phyloP scores from a whole-genome alignment of 805 yeast species.

The Lipomyces orientalis region DNA sequence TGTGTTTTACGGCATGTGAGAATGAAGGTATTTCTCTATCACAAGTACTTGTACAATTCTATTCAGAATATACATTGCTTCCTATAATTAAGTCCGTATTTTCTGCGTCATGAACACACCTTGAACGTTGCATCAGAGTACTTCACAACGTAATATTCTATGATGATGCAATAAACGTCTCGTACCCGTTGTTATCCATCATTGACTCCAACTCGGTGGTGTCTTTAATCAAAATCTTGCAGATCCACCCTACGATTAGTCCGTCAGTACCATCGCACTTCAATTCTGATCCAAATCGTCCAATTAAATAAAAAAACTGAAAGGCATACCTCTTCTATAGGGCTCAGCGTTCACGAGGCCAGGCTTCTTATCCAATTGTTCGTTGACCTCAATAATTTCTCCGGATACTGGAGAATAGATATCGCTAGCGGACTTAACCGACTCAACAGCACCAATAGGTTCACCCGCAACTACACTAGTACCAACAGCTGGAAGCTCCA shows the following conservation, averaged over 20 bases:
- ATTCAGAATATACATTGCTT: not conserved
- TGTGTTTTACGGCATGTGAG: not conserved
- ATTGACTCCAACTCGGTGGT: conserved; percentile 22
- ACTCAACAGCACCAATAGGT: conserved; percentile 88
- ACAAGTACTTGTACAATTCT: not conserved
- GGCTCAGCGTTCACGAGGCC: conserved; percentile 85
- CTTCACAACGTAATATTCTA: not conserved
- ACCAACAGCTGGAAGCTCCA: conserved; percentile 84
- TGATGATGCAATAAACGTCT: conserved; percentile 16
- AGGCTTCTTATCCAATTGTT: conserved; percentile 68
- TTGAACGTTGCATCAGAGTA: not conserved
- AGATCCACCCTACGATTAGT: conserved; percentile 28
- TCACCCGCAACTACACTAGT: conserved; percentile 71
- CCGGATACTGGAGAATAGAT: conserved; percentile 88
- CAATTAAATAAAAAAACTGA: not conserved
- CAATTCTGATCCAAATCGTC: not conserved
- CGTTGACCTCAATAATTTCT: conserved; percentile 73
- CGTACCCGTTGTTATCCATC: conserved; percentile 23
- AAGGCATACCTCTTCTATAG: conserved; percentile 46
- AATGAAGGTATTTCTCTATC: not conserved
- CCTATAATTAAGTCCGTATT: not conserved
- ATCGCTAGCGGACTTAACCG: conserved; percentile 93
- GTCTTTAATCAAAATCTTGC: conserved; percentile 24
- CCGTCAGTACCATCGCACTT: not conserved
- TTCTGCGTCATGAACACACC: not conserved